Conservation (phyloP, 371 early-diverging fungal species). For the Apophysomyces ossiformis region DNA sequence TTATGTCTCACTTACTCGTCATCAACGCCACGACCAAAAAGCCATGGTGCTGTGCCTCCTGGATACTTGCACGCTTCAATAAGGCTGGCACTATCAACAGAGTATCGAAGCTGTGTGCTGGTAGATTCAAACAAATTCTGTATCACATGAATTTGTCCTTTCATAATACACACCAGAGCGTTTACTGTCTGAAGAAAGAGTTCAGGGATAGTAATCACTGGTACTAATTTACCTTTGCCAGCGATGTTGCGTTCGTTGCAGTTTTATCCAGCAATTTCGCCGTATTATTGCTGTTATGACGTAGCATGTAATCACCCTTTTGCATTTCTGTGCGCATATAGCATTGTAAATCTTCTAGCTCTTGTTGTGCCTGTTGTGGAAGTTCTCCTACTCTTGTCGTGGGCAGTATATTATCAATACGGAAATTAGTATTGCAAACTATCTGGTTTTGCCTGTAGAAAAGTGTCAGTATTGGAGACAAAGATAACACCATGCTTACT, state of each 20-base stretch:
- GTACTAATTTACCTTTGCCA: slow-evolving; percentile 33
- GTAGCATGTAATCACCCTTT: slow-evolving; percentile 41
- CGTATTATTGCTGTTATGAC: slow-evolving; percentile 31
- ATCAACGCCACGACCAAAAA: slow-evolving; percentile 44
- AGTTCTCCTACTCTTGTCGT: slow-evolving; percentile 45
- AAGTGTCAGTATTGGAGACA: background rate
- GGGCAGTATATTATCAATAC: slow-evolving; percentile 46
- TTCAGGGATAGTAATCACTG: background rate
- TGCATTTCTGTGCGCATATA: slow-evolving; percentile 43
- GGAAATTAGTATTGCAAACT: slow-evolving; percentile 44
- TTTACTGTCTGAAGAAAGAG: slow-evolving; percentile 34
- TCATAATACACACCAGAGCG: slow-evolving; percentile 36
- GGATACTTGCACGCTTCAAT: slow-evolving; percentile 46
- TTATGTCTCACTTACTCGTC: slow-evolving; percentile 37
- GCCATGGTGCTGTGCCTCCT: slow-evolving; percentile 37
- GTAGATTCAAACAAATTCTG: slow-evolving; percentile 37
- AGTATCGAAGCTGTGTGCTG: slow-evolving; percentile 40
- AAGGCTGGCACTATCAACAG: slow-evolving; percentile 38
- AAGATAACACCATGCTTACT: slow-evolving; percentile 27
- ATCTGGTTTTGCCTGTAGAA: slow-evolving; percentile 41
- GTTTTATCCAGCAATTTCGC: slow-evolving; percentile 28
- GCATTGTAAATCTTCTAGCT: slow-evolving; percentile 44
- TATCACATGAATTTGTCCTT: slow-evolving; percentile 29
- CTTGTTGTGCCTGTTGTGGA: slow-evolving; percentile 48
- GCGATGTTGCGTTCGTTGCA: slow-evolving; percentile 26